Percentiles rank a stretch among this genome's conserved stretches.
Evolutionary conservation across 257 asterid genomes (phyloP).

Genomic region (Przewalskia tangutica): DNA sequence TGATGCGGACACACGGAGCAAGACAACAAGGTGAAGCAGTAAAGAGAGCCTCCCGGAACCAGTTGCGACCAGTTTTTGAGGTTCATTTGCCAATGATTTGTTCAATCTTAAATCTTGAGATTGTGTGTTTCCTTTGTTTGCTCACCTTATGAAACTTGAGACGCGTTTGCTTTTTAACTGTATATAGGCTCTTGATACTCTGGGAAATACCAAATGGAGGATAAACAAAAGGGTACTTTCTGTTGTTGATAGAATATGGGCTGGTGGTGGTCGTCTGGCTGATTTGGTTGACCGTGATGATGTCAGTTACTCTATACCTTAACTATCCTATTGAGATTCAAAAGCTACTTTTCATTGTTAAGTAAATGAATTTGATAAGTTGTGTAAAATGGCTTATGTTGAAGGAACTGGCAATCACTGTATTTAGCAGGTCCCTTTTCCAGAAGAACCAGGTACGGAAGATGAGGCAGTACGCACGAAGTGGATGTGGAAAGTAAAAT

Average conservation of each 20-base stretch:
- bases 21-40: slow-evolving; percentile 84
- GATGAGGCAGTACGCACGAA: slow-evolving; percentile 57
- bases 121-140: neutral
- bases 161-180: slow-evolving; percentile 4
- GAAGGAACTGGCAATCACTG: neutral
- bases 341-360: neutral
- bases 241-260: slow-evolving; percentile 83
- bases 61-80: slow-evolving; percentile 71
- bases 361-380: neutral
- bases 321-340: neutral
- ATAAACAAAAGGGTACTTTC: slow-evolving; percentile 74
- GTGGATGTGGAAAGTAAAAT: slow-evolving; percentile 82
- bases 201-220: slow-evolving; percentile 93
- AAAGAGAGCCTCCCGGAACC: slow-evolving; percentile 54
- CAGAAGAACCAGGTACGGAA: slow-evolving; percentile 82
- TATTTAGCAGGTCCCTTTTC: slow-evolving; percentile 51
- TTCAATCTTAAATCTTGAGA: slow-evolving; percentile 4
- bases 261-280: slow-evolving; percentile 79
- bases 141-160: slow-evolving; percentile 1
- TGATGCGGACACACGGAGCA: slow-evolving; percentile 97
- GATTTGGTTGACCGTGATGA: slow-evolving; percentile 76
- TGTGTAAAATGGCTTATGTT: neutral
- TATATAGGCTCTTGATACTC: slow-evolving; percentile 81
- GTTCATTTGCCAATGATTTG: slow-evolving; percentile 26
- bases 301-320: slow-evolving; percentile 38